Conservation (phyloP, 305 asterid genomes). For the Fraxinus dipetala region DNA sequence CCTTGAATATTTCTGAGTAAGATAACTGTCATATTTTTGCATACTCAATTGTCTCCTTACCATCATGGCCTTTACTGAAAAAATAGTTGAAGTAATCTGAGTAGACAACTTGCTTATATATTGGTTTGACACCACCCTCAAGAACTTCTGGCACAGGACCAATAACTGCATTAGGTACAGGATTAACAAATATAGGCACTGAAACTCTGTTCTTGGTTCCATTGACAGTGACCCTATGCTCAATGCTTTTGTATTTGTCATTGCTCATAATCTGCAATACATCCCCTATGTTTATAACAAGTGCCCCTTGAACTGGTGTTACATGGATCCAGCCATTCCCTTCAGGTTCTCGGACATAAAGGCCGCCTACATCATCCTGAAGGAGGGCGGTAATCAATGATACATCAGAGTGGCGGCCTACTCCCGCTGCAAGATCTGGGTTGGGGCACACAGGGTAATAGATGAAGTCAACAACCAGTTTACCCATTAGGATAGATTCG, state of each 20-base stretch:
- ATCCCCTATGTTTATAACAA: slow-evolving; percentile 50
- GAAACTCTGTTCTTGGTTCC: slow-evolving; percentile 41
- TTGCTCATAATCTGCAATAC: slow-evolving; percentile 56
- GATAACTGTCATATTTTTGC: slow-evolving; percentile 35
- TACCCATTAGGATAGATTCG: slow-evolving; percentile 41
- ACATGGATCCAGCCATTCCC: slow-evolving; percentile 48
- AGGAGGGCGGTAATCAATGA: slow-evolving; percentile 41
- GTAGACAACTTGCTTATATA: slow-evolving; percentile 39
- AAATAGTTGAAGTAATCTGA: slow-evolving; percentile 53
- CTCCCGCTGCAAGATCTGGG: slow-evolving; percentile 44
- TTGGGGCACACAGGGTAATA: slow-evolving; percentile 44
- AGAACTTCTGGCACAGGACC: slow-evolving; percentile 46
- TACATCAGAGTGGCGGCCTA: slow-evolving; percentile 41
- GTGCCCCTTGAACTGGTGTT: slow-evolving; percentile 38
- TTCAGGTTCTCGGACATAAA: slow-evolving; percentile 35
- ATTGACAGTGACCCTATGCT: slow-evolving; percentile 47
- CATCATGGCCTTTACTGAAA: slow-evolving; percentile 54
- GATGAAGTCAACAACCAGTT: slow-evolving; percentile 26
- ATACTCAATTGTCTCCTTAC: slow-evolving; percentile 47
- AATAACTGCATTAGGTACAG: slow-evolving; percentile 34
- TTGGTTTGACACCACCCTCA: slow-evolving; percentile 39
- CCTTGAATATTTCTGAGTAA: not conserved
- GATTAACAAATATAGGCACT: slow-evolving; percentile 48
- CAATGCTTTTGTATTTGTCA: slow-evolving; percentile 47
- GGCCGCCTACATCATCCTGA: slow-evolving; percentile 54